These are phyloP conservation scores for Paraphaeosphaeria minitans DNA, from an alignment of 2,329 filamentous ascomycete genomes.

Conservation along the genomic window DNA sequence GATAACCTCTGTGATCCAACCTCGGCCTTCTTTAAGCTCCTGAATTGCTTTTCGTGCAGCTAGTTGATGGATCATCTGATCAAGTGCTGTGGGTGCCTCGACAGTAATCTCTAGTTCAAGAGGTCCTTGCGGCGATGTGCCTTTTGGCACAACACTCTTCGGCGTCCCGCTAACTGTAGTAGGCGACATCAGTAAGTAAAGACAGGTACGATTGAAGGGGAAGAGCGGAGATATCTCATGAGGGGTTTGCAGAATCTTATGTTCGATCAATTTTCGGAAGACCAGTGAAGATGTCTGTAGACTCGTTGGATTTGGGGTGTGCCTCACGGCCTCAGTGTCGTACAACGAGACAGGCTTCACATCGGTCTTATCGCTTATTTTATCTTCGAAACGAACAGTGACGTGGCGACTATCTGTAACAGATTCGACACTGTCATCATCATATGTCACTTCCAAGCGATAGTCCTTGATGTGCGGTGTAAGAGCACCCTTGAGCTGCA, in stretches of 20 bases:
- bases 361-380: not conserved
- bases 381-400: constrained; percentile 25
- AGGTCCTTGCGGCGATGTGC: constrained; percentile 60
- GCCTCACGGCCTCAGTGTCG: constrained; percentile 52
- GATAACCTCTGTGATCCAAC: constrained; percentile 55
- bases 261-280: constrained; percentile 60
- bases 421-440: constrained; percentile 61
- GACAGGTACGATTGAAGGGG: constrained; percentile 65
- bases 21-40: constrained; percentile 71
- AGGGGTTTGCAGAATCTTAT: constrained; percentile 66
- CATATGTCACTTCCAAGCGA: constrained; percentile 65
- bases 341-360: constrained; percentile 63
- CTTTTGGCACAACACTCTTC: constrained; percentile 62
- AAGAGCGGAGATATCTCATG: constrained; percentile 65
- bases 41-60: constrained; percentile 68
- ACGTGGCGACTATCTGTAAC: constrained; percentile 54
- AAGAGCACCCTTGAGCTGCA: constrained; percentile 64
- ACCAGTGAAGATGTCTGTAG: constrained; percentile 49
- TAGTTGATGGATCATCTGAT: constrained; percentile 68
- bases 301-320: constrained; percentile 30
- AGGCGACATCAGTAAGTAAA: constrained; percentile 67
- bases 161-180: constrained; percentile 52
- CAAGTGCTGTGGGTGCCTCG: constrained; percentile 49
- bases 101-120: constrained; percentile 68
- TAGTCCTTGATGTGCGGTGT: constrained; percentile 69